Evolutionary conservation across 306 rosid species (phyloP), one percentile per base, ranked within the genome.

Genomic region (Quercus gilva): DNA sequence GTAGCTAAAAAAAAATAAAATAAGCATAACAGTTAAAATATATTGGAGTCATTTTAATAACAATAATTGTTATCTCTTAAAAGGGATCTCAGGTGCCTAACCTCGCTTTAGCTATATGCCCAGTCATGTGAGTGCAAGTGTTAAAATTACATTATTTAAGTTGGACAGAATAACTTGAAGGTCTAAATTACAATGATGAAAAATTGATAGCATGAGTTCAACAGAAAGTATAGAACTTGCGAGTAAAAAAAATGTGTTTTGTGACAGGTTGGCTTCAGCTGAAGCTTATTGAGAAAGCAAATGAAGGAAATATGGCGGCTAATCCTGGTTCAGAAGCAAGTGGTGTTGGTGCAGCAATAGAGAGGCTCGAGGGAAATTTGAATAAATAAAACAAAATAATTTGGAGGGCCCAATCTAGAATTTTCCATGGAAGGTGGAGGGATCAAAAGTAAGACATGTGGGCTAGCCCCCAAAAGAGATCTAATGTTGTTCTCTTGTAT

Each of bases 281-380:
- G 87, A 95, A 95, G 89, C 89, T 95, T 74, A 89, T 91, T 71
- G 96, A 91, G 90, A 91, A 89, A 78, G 98, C 97, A 72, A 91
- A 91, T 78, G 91, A 91, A 84, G 89, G 83, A 68, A 86, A 85
- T 76, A 57, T 61, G 21, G 83, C 81, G 8, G 59, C 87, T 69
- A 87, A 61, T 81, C 84, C 73, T 65, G 58, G 81, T 81, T 84
- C 85, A 76, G 91, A 87, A 84, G 85, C 82, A 23, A 91, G 95
- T 65, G 94, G 97, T 9, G 97, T 95, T 43, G 85, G 90, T 68
- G 98, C 96, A 41, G 94, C 99, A 64, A 95, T 93, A 74, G 93
- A 93, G 60, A 90, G 97, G 85, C 97, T 95, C 61, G 94, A 88
- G 88, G 94, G 81, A 83, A 93, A 86, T 74, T 87, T 90, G 82